Conservation (phyloP, 179 eudicot genomes). For the Actinidia chinensis region DNA sequence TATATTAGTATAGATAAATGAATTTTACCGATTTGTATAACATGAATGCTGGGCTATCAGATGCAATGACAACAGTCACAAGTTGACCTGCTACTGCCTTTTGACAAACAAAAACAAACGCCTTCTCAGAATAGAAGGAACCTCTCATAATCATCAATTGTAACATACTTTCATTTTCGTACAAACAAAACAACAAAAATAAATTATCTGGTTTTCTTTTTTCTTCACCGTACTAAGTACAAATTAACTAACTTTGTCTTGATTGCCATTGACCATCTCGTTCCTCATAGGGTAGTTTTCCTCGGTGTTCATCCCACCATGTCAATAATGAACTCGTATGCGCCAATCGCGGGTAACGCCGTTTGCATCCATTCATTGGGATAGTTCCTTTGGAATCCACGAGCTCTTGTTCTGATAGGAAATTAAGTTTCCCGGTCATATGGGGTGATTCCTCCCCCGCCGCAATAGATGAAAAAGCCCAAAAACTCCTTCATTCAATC, state of each 20-base stretch:
- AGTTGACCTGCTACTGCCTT: constrained; percentile 67
- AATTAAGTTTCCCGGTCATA: constrained; percentile 46
- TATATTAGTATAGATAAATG: no score
- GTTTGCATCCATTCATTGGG: constrained; percentile 60
- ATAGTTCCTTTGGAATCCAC: constrained; percentile 46
- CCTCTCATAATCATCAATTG: constrained; percentile 60
- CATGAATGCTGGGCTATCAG: constrained; percentile 56
- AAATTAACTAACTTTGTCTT: constrained; percentile 44
- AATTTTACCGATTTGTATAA: constrained; percentile 48
- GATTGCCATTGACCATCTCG: constrained; percentile 51
- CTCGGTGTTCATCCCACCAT: constrained; percentile 67
- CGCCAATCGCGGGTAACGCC: constrained; percentile 69
- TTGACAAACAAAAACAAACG: no score
- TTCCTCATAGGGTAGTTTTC: constrained; percentile 59
- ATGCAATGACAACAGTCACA: constrained; percentile 66
- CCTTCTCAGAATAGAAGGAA: constrained; percentile 52
- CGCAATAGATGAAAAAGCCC: constrained; percentile 67
- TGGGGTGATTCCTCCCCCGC: constrained; percentile 67
- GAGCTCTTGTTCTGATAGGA: constrained; percentile 67
- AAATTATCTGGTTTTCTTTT: no score
- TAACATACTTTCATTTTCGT: constrained; percentile 63
- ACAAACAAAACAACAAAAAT: constrained; percentile 8
- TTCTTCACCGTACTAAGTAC: no score
- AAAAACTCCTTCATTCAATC: constrained; percentile 55
- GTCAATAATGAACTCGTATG: constrained; percentile 49